Evolutionary conservation across 345 rosid genomes (phyloP).

Genomic region (Gossypium sturtianum): DNA sequence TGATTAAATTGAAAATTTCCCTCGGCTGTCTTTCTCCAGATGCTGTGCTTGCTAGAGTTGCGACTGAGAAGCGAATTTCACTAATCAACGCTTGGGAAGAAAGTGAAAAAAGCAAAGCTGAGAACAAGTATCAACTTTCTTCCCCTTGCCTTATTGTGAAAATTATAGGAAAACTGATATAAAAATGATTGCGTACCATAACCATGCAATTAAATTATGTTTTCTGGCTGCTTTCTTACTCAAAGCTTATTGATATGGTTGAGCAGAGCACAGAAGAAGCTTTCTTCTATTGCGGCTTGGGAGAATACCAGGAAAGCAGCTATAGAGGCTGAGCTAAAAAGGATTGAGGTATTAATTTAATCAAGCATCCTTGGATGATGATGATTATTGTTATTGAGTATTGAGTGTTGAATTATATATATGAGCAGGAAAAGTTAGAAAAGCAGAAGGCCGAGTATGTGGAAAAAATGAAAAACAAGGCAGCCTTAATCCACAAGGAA

Average conservation of each 20-base stretch:
- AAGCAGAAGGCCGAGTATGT: conserved; percentile 70
- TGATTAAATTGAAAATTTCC: background rate
- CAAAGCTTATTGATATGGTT: background rate
- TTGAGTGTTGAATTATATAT: background rate
- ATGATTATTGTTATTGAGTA: no score
- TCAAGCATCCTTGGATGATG: no score
- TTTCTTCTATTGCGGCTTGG: conserved; percentile 50
- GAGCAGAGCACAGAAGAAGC: conserved; percentile 63
- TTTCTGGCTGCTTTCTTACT: background rate
- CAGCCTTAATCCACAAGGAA: conserved; percentile 62
- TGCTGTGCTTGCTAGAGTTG: conserved; percentile 70
- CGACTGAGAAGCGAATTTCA: conserved; percentile 67
- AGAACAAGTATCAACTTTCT: conserved; percentile 54
- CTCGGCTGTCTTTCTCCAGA: conserved; percentile 29
- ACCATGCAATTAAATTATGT: background rate
- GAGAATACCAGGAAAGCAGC: conserved; percentile 61
- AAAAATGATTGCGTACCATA: background rate
- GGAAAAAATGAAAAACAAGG: conserved; percentile 84
- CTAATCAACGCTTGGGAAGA: conserved; percentile 96
- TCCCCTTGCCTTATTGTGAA: background rate
- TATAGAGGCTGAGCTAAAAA: conserved; percentile 57
- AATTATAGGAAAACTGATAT: background rate
- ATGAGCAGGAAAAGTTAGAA: conserved; percentile 57
- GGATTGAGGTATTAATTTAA: conserved; percentile 39
- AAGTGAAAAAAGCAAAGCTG: conserved; percentile 84